phyloP scores from a whole-genome alignment of 2,329 filamentous ascomycete genomes.

The Colletotrichum spinosum region DNA sequence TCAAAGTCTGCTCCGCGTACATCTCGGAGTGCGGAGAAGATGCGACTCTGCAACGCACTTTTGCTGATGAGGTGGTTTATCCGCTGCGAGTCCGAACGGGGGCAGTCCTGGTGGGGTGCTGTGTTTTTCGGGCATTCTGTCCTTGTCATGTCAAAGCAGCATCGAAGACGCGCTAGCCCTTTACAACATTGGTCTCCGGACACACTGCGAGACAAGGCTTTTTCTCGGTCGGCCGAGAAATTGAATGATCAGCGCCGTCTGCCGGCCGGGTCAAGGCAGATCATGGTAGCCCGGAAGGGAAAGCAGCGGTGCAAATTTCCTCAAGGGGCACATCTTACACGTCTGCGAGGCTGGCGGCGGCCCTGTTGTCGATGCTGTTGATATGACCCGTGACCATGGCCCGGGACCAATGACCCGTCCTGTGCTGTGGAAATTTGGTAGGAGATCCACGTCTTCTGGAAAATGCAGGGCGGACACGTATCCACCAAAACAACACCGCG shows the following conservation, averaged over 20 bases:
- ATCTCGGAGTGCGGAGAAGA: slow-evolving; percentile 31
- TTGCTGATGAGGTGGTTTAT: slow-evolving; percentile 36
- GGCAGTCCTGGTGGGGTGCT: slow-evolving; percentile 18
- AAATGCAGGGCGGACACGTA: slow-evolving; percentile 31
- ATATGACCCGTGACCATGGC: not conserved
- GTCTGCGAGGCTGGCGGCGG: not conserved
- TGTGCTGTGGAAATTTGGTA: not conserved
- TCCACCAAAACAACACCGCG: slow-evolving; percentile 4
- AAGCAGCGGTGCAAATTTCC: slow-evolving; percentile 22
- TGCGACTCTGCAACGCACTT: slow-evolving; percentile 27
- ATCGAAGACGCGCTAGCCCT: too few species aligned
- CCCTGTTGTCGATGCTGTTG: slow-evolving; percentile 2
- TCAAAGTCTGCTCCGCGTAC: slow-evolving; percentile 25
- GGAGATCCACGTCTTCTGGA: slow-evolving; percentile 24
- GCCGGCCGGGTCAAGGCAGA: slow-evolving; percentile 13
- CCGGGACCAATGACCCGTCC: not conserved
- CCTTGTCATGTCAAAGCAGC: slow-evolving; percentile 7
- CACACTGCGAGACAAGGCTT: too few species aligned
- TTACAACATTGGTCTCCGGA: too few species aligned
- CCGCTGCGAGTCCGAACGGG: slow-evolving; percentile 24
- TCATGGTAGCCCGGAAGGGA: not conserved
- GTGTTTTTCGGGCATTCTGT: slow-evolving; percentile 4
- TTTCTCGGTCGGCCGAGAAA: slow-evolving; percentile 12
- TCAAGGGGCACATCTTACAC: slow-evolving; percentile 1
- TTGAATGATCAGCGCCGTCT: not conserved